These are phyloP conservation scores for Nigrospora osmanthi DNA, from an alignment of 2,329 filamentous ascomycete genomes.

Conservation along the genomic window DNA sequence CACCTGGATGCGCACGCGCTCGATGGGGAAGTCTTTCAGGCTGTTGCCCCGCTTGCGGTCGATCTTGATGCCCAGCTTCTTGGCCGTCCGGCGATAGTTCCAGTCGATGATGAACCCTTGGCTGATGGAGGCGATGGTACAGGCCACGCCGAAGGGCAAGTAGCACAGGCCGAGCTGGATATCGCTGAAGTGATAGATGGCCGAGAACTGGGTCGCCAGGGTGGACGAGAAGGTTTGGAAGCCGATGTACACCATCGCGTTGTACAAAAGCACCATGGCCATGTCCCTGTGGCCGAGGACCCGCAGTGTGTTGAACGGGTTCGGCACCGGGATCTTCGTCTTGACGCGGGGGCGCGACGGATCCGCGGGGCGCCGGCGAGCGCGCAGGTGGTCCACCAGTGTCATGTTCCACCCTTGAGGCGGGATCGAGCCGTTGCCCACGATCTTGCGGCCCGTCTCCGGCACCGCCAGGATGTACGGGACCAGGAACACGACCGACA, in stretches of 20 bases:
- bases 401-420: constrained; percentile 52
- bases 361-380: constrained; percentile 24
- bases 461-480: constrained; percentile 50
- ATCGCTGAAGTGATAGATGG: constrained; percentile 42
- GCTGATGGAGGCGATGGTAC: constrained; percentile 36
- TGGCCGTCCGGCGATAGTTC: constrained; percentile 65
- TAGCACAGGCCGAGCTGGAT: constrained; percentile 47
- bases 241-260: constrained; percentile 45
- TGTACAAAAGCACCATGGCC: constrained; percentile 42
- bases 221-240: constrained; percentile 48
- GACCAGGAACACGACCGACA: constrained; percentile 40
- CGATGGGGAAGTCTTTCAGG: constrained; percentile 44
- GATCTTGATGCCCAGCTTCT: constrained; percentile 51
- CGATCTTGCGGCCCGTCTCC: constrained; percentile 50
- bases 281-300: constrained; percentile 52
- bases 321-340: constrained; percentile 42
- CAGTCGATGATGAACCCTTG: constrained; percentile 54
- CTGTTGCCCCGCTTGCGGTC: constrained; percentile 49
- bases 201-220: constrained; percentile 40
- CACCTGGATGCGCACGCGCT: constrained; percentile 45
- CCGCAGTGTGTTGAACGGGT: constrained; percentile 45
- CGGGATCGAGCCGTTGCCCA: constrained; percentile 55
- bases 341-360: constrained; percentile 24
- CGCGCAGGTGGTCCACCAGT: constrained; percentile 38
- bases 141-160: constrained; percentile 44